phyloP scores from a whole-genome alignment of 2,329 filamentous ascomycete species.

The Teratosphaeria nubilosa region DNA sequence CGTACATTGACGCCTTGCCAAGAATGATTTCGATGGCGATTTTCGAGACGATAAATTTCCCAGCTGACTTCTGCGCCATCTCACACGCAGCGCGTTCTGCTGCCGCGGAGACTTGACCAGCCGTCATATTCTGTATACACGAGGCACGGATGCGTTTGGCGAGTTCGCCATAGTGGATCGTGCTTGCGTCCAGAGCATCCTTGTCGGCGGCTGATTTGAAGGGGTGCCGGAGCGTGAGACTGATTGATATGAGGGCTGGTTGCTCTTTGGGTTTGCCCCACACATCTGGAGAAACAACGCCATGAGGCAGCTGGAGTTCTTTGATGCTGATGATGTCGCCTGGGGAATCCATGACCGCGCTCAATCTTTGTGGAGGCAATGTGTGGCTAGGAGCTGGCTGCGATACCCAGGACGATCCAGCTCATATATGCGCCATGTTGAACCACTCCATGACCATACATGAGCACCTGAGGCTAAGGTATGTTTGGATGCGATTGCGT shows the following conservation, averaged over 20 bases:
- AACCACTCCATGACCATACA: background rate
- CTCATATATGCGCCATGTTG: background rate
- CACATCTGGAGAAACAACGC: conserved; percentile 51
- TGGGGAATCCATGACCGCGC: background rate
- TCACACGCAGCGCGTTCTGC: conserved; percentile 11
- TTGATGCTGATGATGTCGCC: conserved; percentile 45
- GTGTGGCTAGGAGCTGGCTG: too few species aligned
- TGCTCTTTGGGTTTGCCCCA: conserved; percentile 58
- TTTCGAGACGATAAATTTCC: conserved; percentile 12
- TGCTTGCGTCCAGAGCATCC: conserved; percentile 57
- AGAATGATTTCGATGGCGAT: conserved; percentile 36
- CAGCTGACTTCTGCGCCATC: conserved; percentile 20
- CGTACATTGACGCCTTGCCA: conserved; percentile 60
- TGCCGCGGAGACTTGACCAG: conserved; percentile 13
- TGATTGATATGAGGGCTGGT: conserved; percentile 51
- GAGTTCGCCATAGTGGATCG: conserved; percentile 64
- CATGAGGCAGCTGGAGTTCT: conserved; percentile 49
- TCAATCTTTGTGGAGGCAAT: background rate
- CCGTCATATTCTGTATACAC: conserved; percentile 6
- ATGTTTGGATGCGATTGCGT: too few species aligned
- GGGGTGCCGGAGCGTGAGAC: conserved; percentile 43
- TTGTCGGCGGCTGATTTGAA: conserved; percentile 49
- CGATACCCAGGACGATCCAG: too few species aligned
- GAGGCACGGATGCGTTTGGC: conserved; percentile 48
- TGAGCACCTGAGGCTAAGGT: background rate